A percentile compares a stretch with the other conserved stretches of the same genome.
phyloP scores from a whole-genome alignment of 177 flowering plant genomes.

The Vitis hybrid region DNA sequence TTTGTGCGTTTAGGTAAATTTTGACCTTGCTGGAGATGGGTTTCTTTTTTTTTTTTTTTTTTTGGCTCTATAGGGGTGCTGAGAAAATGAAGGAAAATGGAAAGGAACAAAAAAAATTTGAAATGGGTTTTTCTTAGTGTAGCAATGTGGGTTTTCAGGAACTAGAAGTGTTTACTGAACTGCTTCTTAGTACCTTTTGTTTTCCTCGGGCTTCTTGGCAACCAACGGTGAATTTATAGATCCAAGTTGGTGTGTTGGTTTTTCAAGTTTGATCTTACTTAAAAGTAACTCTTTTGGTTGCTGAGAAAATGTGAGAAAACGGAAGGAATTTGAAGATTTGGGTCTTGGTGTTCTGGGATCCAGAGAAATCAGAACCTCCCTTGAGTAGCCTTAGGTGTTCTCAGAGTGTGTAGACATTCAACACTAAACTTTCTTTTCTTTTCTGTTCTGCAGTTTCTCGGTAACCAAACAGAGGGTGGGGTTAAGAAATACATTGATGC shows the following conservation, averaged over 20 bases:
- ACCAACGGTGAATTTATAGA: neutral
- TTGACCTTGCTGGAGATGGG: neutral
- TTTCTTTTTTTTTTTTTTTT: neutral
- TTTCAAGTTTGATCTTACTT: neutral
- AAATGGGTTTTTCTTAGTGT: neutral
- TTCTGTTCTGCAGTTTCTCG: no score
- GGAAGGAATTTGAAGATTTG: no score
- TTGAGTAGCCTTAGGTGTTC: no score
- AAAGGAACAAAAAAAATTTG: neutral
- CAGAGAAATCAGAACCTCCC: no score
- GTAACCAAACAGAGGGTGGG: no score
- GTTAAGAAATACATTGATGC: no score
- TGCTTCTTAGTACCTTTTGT: neutral
- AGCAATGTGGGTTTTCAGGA: neutral
- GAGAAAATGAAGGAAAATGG: slow-evolving; percentile 4
- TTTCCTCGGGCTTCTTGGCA: neutral
- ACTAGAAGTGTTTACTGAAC: no score
- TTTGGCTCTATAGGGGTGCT: slow-evolving; percentile 4
- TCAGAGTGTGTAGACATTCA: no score
- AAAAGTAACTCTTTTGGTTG: no score
- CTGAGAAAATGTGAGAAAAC: no score
- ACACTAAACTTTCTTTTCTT: no score
- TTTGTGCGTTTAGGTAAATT: neutral
- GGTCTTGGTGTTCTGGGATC: no score
- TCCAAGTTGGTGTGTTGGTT: neutral